These are phyloP conservation scores for Jasminum sambac DNA, from an alignment of 257 asterid genomes.

Conservation along the genomic window DNA sequence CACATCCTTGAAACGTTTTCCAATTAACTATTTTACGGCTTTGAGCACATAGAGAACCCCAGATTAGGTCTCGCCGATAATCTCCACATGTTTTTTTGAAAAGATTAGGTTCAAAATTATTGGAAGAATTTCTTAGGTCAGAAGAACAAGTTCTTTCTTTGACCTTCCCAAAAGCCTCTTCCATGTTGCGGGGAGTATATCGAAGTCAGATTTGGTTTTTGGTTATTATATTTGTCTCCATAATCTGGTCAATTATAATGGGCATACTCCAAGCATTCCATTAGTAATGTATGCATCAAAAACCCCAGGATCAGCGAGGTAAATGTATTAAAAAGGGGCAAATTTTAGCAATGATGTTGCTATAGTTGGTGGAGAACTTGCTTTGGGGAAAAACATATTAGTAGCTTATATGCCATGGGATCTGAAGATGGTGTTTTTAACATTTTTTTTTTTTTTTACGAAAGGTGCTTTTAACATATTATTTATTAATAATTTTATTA, in stretches of 20 bases:
- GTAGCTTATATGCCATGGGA: neutral
- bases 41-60: too few relatives aligned
- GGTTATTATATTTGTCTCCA: neutral
- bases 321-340: slow-evolving; percentile 16
- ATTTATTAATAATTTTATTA: too few relatives aligned
- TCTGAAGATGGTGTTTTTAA: too few relatives aligned
- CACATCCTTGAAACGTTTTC: too few relatives aligned
- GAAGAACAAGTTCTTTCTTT: too few relatives aligned
- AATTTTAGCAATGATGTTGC: slow-evolving; percentile 17
- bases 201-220: neutral
- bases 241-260: neutral
- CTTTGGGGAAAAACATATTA: slow-evolving; percentile 4
- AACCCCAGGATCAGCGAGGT: neutral
- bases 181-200: neutral
- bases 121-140: too few relatives aligned
- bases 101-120: too few relatives aligned
- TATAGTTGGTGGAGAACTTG: slow-evolving; percentile 3
- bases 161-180: neutral
- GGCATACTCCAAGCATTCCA: too few relatives aligned
- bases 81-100: neutral
- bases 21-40: too few relatives aligned
- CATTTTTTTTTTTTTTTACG: too few relatives aligned
- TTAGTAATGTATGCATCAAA: neutral
- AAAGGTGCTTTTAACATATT: too few relatives aligned
- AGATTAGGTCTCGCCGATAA: too few relatives aligned